Evolutionary conservation across 2,329 filamentous ascomycete species (phyloP).

Genomic region (Aspergillus amoenus): DNA sequence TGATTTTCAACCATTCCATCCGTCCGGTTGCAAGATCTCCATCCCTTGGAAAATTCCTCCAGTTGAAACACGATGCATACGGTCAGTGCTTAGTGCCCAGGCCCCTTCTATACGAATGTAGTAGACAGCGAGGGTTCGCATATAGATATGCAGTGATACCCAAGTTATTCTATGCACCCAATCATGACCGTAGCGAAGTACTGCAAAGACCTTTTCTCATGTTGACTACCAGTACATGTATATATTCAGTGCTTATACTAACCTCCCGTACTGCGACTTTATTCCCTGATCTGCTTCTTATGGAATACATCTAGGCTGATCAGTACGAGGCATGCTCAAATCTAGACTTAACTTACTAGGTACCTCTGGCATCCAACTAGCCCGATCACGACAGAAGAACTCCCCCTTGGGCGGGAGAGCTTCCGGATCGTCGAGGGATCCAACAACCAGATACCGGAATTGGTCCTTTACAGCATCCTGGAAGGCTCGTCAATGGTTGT

Average conservation of each 20-base stretch:
- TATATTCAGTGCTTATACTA: background rate
- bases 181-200: too few species aligned
- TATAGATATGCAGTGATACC: too few species aligned
- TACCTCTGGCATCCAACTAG: constrained; percentile 53
- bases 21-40: too few species aligned
- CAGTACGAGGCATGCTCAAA: constrained; percentile 1
- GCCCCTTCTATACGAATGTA: too few species aligned
- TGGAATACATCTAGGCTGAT: constrained; percentile 43
- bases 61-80: too few species aligned
- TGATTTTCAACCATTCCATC: too few species aligned
- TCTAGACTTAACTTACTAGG: constrained; percentile 36
- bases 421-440: constrained; percentile 52
- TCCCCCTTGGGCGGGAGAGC: constrained; percentile 54
- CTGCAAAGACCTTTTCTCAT: too few species aligned
- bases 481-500: background rate
- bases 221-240: background rate
- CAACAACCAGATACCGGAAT: constrained; percentile 48
- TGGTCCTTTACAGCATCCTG: constrained; percentile 33
- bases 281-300: constrained; percentile 48
- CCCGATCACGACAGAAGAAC: constrained; percentile 53
- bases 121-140: too few species aligned
- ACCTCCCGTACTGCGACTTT: background rate
- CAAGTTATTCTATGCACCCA: too few species aligned
- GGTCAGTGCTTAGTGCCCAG: too few species aligned
- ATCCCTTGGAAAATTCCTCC: too few species aligned